Conservation (phyloP, 495 filamentous ascomycete species). For the Penicillium tannophilum region DNA sequence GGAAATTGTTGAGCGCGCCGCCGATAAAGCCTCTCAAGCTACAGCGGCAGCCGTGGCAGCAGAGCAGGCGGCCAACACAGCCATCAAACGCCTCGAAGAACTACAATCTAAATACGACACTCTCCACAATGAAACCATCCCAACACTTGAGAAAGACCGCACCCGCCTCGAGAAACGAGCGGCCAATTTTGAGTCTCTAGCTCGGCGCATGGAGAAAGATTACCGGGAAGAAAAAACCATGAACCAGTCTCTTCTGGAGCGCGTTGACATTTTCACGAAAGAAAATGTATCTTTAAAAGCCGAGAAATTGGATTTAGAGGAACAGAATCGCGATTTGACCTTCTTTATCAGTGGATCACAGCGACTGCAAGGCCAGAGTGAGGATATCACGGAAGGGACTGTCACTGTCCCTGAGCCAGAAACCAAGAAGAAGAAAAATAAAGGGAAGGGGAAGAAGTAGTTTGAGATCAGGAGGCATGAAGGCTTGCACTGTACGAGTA, state of each 20-base stretch:
- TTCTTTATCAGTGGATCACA: slow-evolving; percentile 87
- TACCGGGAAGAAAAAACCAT: slow-evolving; percentile 89
- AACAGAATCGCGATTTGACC: slow-evolving; percentile 85
- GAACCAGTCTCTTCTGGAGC: slow-evolving; percentile 72
- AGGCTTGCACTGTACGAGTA: neutral
- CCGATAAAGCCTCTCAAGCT: slow-evolving; percentile 83
- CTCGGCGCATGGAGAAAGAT: slow-evolving; percentile 72
- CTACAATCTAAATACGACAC: slow-evolving; percentile 58
- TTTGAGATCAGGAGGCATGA: neutral
- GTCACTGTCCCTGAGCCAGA: slow-evolving; percentile 54
- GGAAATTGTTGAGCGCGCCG: slow-evolving; percentile 86
- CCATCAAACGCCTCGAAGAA: slow-evolving; percentile 51
- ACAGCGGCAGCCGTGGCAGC: slow-evolving; percentile 66
- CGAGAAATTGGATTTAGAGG: slow-evolving; percentile 65
- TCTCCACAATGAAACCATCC: slow-evolving; percentile 60
- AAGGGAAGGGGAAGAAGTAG: slow-evolving; percentile 39
- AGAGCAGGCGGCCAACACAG: slow-evolving; percentile 50
- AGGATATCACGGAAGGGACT: slow-evolving; percentile 60
- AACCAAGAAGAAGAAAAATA: slow-evolving; percentile 59
- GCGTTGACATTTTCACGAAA: slow-evolving; percentile 66
- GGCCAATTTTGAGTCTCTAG: slow-evolving; percentile 71
- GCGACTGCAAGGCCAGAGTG: slow-evolving; percentile 71
- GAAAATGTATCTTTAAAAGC: slow-evolving; percentile 56
- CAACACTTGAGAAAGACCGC: slow-evolving; percentile 68
- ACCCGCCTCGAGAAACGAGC: slow-evolving; percentile 67